Evolutionary conservation across 768 basidiomycete genomes (phyloP), one percentile per base, ranked within the genome.

Genomic region (Psilocybe azurescens): DNA sequence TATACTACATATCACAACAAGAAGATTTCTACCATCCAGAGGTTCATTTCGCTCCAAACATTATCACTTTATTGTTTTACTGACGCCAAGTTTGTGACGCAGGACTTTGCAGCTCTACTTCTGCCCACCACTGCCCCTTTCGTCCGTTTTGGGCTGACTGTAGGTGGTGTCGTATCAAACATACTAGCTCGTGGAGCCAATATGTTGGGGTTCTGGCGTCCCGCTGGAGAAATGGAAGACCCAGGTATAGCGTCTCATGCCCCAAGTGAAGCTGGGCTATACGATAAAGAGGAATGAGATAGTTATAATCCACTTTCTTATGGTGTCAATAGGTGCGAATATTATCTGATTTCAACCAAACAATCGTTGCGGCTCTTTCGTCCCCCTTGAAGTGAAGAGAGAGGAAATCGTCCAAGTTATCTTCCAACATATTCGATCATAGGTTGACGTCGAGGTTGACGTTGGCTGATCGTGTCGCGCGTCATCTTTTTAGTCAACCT

Each of bases 11-110:
- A 51, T 65, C 74, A 0, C 70, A 75, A 55, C 87, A 90, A 65
- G 86, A 89, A 65, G 86, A 88, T 67, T 82, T 86, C 58, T 84
- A 83, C 63, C 84, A 85, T 65, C 79, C 87, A 2, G 83, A 84
- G 61, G 86, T 82, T 59, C 13, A 70, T 72, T 46, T 10, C 36
- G 47, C 9, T 18, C 30, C 18, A 14, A 16, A n/a, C 3, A 18
- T 24, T 11, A 9, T 14, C n/a, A n/a, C 48, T 46, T 44, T 33
- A 38, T 20, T 16, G 24, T 49, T 20, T 18, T 29, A 20, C 16
- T 10, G 18, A 9, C 5, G 33, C 20, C 56, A 29, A 32, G 50
- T 20, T n/a, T 60, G 16, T 28, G 14, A 48, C 28, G 9, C 52
- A 82, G 78, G 81, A 85, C 41, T 73, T 85, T 41, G 70, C 76